These are phyloP conservation scores for Hansenula sp. DNA, from an alignment of 1,139 yeast species.

Conservation along the genomic window DNA sequence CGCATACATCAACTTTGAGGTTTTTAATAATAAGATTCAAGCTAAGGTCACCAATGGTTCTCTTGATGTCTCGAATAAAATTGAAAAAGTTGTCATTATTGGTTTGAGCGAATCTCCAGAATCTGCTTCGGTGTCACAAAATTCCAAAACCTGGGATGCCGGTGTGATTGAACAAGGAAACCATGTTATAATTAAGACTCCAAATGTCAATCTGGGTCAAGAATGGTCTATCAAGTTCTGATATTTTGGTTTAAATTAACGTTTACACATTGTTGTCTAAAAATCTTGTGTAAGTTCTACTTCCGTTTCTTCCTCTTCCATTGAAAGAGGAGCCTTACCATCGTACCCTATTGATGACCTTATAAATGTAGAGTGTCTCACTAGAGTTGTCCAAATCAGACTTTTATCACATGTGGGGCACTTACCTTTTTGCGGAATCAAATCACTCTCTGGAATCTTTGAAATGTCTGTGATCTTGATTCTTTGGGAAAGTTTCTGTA, in stretches of 20 bases:
- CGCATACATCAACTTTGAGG: conserved; percentile 36
- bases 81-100: conserved; percentile 62
- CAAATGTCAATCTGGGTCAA: conserved; percentile 44
- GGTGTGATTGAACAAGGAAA: conserved; percentile 23
- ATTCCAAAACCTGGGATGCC: conserved; percentile 33
- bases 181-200: conserved; percentile 45
- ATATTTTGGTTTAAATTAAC: too few relatives aligned
- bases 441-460: conserved; percentile 5
- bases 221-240: conserved; percentile 28
- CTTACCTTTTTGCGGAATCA: conserved; percentile 37
- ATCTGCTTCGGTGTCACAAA: conserved; percentile 32
- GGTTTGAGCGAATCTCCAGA: conserved; percentile 27
- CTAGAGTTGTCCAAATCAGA: conserved; percentile 39
- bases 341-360: conserved; percentile 21
- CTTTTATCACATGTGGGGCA: conserved; percentile 38
- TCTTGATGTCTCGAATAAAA: conserved; percentile 24
- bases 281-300: conserved; percentile 2
- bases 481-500: not conserved
- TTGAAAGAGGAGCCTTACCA: conserved; percentile 1
- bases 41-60: conserved; percentile 25
- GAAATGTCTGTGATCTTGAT: not conserved
- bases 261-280: too few relatives aligned
- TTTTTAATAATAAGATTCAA: conserved; percentile 24
- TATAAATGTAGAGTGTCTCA: conserved; percentile 32
- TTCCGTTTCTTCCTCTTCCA: conserved; percentile 8